Base-by-base conservation (phyloP, 441 rosid species). In the Populus trichocarpa region DNA sequence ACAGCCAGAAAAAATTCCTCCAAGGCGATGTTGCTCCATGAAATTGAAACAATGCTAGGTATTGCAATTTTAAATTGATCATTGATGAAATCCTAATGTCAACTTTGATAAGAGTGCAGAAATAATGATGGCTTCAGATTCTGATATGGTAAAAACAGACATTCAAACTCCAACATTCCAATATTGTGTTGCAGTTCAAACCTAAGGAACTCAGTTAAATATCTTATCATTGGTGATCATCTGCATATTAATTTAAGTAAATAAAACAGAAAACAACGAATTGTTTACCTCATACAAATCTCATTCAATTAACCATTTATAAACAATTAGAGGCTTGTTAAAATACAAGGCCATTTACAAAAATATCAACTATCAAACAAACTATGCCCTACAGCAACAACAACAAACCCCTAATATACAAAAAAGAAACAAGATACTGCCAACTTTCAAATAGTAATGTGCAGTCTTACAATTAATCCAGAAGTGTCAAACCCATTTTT, bases 321-420 rank as follows among this genome's bases (percentile, higher is more conserved):
- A 64, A 64, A 64, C 32, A 64, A 30, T n/a, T 64, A 11, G 5
- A 23, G 40, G 16, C 20, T 63, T 3, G 32, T n/a, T 28, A 42
- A 11, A 13, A 75, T 30, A 67, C 78, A 75, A 1, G 32, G 28
- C 22, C 32, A 67, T 66, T 75, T 68, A 75, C 78, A 42, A 38
- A 38, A 36, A 50, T 13, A 63, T 13, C 40, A 12, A 63, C 46
- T 70, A 28, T 50, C 59, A 50, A 50, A 50, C n/a, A 14, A 16
- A 50, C 59, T 30, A 50, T 1, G 59, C n/a, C 59, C 59, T 50
- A 50, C 30, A 64, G 16, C 26, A n/a, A 4, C 32, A 4, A 30
- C 68, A 65, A 30, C 38, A 16, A 38, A 10, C 6, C 11, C 3
- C 22, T 30, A 30, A 30, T 40, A 18, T 61, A 67, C 46, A 50